phyloP scores from a whole-genome alignment of 1,284 basidiomycete species.

The Heterobasidion irregulare region DNA sequence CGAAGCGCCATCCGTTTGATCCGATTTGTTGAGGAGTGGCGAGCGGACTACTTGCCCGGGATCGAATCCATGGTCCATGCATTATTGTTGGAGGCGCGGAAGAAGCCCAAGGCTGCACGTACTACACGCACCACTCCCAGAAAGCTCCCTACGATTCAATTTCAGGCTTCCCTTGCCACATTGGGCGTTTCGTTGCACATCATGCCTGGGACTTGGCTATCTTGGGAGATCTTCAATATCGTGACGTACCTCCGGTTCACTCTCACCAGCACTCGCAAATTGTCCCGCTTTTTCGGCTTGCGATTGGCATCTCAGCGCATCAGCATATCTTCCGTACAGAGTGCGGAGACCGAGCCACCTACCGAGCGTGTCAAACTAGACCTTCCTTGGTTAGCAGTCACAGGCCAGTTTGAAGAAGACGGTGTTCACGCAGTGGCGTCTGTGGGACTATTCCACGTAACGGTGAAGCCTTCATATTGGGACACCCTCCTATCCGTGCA shows the following conservation, averaged over 20 bases:
- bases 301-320: slow-evolving; percentile 59
- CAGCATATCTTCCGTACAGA: slow-evolving; percentile 37
- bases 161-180: slow-evolving; percentile 42
- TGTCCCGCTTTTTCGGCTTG: slow-evolving; percentile 46
- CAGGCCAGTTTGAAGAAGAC: slow-evolving; percentile 42
- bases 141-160: slow-evolving; percentile 27
- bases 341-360: not conserved
- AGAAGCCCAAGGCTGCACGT: slow-evolving; percentile 16
- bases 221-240: slow-evolving; percentile 54
- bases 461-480: slow-evolving; percentile 72
- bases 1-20: slow-evolving; percentile 74
- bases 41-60: slow-evolving; percentile 65
- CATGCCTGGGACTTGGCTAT: slow-evolving; percentile 79
- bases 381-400: slow-evolving; percentile 56
- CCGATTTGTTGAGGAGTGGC: slow-evolving; percentile 73
- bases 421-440: slow-evolving; percentile 47
- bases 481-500: slow-evolving; percentile 75
- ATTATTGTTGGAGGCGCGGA: slow-evolving; percentile 52
- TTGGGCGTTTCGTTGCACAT: slow-evolving; percentile 61
- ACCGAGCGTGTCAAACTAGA: slow-evolving; percentile 41
- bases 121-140: slow-evolving; percentile 18
- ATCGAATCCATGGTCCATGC: slow-evolving; percentile 58
- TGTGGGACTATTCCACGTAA: slow-evolving; percentile 61
- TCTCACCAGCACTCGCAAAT: slow-evolving; percentile 22
- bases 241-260: slow-evolving; percentile 38